phyloP scores from a whole-genome alignment of 2,329 filamentous ascomycete species.

The Lizonia empirigonia region DNA sequence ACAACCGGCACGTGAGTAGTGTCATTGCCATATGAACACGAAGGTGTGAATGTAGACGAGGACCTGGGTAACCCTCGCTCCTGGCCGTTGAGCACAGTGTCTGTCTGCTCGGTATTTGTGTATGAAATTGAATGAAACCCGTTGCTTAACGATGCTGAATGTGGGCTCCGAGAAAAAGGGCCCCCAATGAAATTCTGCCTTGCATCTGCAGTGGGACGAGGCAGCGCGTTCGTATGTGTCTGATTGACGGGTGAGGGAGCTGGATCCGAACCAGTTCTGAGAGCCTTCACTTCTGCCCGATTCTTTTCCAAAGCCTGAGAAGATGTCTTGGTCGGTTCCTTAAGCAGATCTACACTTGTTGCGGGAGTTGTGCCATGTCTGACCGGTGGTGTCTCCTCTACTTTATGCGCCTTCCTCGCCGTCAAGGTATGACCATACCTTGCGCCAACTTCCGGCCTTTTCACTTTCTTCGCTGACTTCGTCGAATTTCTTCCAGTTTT shows the following conservation, averaged over 20 bases:
- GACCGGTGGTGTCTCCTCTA: too few species aligned
- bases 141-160: neutral
- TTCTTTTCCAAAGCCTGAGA: neutral
- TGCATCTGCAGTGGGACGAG: neutral
- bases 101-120: neutral
- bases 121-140: neutral
- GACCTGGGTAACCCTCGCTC: too few species aligned
- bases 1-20: too few species aligned
- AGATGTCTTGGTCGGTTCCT: neutral
- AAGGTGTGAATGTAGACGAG: too few species aligned
- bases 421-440: neutral
- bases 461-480: neutral
- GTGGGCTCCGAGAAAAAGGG: neutral
- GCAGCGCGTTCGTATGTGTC: neutral
- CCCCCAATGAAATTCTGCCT: neutral
- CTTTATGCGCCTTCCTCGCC: neutral
- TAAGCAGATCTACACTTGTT: neutral
- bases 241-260: neutral
- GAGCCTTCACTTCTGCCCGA: neutral
- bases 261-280: neutral
- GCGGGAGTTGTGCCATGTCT: too few species aligned
- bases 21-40: too few species aligned
- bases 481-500: neutral
- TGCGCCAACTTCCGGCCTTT: slow-evolving; percentile 1
- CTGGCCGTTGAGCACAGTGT: too few species aligned